These are phyloP conservation scores for Lentithecium fluviatile DNA, from an alignment of 495 filamentous ascomycete genomes.

Conservation along the genomic window DNA sequence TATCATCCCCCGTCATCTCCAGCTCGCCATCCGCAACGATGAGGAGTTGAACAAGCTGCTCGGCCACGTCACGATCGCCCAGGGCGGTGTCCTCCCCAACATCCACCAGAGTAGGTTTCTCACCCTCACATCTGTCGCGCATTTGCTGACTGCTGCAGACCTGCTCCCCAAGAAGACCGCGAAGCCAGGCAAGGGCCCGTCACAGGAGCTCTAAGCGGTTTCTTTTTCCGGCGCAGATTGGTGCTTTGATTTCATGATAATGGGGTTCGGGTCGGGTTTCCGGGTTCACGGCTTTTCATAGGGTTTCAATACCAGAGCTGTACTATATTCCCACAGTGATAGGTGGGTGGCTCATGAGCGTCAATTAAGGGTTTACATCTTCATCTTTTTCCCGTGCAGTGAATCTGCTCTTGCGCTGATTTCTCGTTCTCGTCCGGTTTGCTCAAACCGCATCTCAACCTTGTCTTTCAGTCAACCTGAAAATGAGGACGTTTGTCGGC, in stretches of 20 bases:
- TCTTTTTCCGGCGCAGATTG: conserved; percentile 42
- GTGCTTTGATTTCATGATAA: conserved; percentile 64
- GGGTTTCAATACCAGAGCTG: conserved; percentile 60
- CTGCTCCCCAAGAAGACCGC: conserved; percentile 97
- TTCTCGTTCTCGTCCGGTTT: too few relatives aligned
- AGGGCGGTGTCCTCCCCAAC: conserved; percentile 98
- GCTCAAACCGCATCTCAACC: too few relatives aligned
- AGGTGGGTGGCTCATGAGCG: conserved; percentile 44
- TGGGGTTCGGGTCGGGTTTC: conserved; percentile 77
- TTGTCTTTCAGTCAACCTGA: too few relatives aligned
- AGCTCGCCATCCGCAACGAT: conserved; percentile 99
- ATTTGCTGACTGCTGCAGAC: conserved; percentile 62
- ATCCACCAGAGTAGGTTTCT: conserved; percentile 87
- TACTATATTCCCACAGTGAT: conserved; percentile 89
- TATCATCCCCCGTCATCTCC: conserved; percentile 98
- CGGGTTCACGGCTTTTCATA: conserved; percentile 74
- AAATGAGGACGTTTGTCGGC: too few relatives aligned
- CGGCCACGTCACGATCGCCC: conserved; percentile 97
- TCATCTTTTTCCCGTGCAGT: background rate
- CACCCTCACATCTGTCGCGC: background rate
- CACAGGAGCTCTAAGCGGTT: conserved; percentile 81
- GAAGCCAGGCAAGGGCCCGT: conserved; percentile 84
- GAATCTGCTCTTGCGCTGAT: background rate
- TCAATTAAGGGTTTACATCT: conserved; percentile 42
- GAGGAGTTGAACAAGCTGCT: conserved; percentile 99